phyloP scores from a whole-genome alignment of 768 basidiomycete genomes.

The Podaxis sp. region DNA sequence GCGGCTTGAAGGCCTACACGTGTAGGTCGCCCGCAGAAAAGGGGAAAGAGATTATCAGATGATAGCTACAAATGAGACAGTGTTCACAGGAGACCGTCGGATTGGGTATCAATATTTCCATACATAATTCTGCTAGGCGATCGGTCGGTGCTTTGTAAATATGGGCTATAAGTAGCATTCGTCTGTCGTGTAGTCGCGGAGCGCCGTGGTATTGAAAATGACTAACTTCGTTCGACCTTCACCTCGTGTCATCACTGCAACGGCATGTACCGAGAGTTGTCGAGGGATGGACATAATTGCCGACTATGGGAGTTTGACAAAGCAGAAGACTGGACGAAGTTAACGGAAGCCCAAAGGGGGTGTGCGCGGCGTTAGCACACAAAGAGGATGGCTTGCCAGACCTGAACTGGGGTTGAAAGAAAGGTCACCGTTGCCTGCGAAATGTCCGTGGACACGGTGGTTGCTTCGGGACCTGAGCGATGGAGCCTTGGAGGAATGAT shows the following conservation, averaged over 20 bases:
- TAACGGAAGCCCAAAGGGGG: neutral
- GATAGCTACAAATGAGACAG: constrained; percentile 18
- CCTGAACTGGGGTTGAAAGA: neutral
- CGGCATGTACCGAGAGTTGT: constrained; percentile 6
- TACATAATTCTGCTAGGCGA: neutral
- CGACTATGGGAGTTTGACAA: neutral
- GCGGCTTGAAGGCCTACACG: constrained; percentile 1
- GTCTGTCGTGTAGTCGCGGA: constrained; percentile 1
- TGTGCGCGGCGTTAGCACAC: constrained; percentile 1
- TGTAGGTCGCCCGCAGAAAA: constrained; percentile 1
- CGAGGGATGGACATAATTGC: constrained; percentile 4
- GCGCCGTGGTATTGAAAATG: constrained; percentile 8
- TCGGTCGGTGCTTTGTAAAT: neutral
- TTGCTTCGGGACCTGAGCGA: neutral
- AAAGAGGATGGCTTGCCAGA: neutral
- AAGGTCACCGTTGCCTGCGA: neutral
- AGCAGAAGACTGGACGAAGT: neutral
- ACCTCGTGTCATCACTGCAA: constrained; percentile 7
- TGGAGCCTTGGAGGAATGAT: neutral
- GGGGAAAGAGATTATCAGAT: constrained; percentile 17
- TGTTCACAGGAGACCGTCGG: constrained; percentile 17
- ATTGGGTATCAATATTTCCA: constrained; percentile 6
- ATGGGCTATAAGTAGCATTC: constrained; percentile 4
- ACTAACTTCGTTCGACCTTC: neutral
- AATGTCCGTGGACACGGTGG: neutral